Conservation (phyloP, 2,329 filamentous ascomycete genomes). For the Ilyonectria robusta region DNA sequence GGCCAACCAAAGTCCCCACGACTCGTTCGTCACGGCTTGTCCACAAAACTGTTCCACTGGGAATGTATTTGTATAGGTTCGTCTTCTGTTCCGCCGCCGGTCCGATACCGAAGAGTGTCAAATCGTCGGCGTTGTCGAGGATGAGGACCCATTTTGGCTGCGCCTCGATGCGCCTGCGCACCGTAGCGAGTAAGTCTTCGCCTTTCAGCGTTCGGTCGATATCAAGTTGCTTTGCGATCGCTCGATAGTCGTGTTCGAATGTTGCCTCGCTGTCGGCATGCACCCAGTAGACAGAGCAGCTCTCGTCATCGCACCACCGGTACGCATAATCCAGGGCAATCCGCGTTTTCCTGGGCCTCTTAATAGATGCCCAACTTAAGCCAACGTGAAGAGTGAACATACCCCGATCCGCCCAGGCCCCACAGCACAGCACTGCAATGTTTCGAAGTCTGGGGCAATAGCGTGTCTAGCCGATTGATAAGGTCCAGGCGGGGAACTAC, state of each 20-base stretch:
- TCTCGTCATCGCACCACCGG: background rate
- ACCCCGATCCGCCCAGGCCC: conserved; percentile 35
- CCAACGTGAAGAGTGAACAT: conserved; percentile 18
- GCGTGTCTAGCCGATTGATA: conserved; percentile 15
- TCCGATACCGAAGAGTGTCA: conserved; percentile 46
- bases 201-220: conserved; percentile 38
- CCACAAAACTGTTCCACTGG: background rate
- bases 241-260: conserved; percentile 50
- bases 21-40: background rate
- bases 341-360: background rate
- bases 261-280: conserved; percentile 52
- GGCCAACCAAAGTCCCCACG: background rate
- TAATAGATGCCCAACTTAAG: background rate
- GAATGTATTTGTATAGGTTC: background rate
- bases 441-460: conserved; percentile 14
- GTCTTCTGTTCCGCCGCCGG: background rate
- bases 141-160: conserved; percentile 48
- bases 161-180: conserved; percentile 37
- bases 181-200: conserved; percentile 36
- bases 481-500: conserved; percentile 25
- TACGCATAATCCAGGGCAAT: background rate
- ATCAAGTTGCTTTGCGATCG: conserved; percentile 47
- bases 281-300: conserved; percentile 55
- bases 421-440: conserved; percentile 27
- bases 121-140: conserved; percentile 54